Base-by-base conservation (phyloP, 1,284 basidiomycete genomes). In the Ustilago lituana region DNA sequence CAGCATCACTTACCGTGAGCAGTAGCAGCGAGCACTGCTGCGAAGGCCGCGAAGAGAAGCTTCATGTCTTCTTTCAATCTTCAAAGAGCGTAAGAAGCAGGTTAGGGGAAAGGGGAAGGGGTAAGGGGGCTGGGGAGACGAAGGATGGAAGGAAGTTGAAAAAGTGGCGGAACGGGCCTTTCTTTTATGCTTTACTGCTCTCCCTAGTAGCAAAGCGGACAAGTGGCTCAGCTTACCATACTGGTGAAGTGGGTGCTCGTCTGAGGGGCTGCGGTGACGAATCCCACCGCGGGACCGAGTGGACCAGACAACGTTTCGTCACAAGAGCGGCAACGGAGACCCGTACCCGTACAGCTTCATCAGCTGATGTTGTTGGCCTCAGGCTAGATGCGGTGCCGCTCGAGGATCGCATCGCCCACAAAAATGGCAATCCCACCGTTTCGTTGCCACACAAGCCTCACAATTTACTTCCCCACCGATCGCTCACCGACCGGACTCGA, bases 1-100 rank as follows among this genome's bases (percentile, higher is more conserved):
- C 9, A 14, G n/a, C n/a, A n/a, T n/a, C n/a, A 49, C 54, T 26
- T 57, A 65, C 62, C 50, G 9, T 55, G 37, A 24, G 56, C 47
- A n/a, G 47, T 51, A 5, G 33, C 35, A 29, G 47, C 62, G 14
- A 65, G 26, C 2, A 37, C 46, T 17, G 48, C 43, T 10, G 62
- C 62, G 7, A 59, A 14, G 7, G 56, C 50, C n/a, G 44, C 62
- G 17, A 59, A 24, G 37, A 50, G 51, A 23, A 55, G 40, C 47
- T 59, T 65, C 62, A 65, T 65, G 17, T 12, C 23, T 26, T 29
- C 22, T 4, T 4, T 23, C 22, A 22, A 24, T 10, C 26, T 44
- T 20, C 6, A 14, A 31, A 23, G 8, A 10, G 14, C 0, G 27
- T 23, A 9, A 17, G 7, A 22, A 14, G 19, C 5, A 4, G 7